phyloP scores from a whole-genome alignment of 257 asterid species.

The Catharanthus roseus region DNA sequence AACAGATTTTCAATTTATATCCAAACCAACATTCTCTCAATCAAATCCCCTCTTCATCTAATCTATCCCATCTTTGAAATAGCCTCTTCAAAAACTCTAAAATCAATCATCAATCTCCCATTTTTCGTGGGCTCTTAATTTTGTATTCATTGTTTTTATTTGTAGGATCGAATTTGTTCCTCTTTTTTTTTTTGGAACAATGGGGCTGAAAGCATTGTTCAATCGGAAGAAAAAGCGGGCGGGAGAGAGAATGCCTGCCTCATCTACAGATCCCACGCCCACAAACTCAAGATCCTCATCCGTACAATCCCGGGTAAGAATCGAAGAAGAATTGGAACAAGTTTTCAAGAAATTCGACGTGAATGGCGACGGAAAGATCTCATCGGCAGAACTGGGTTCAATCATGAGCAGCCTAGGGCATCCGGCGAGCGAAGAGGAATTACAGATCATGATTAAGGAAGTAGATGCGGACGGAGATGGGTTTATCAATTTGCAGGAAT shows the following conservation, averaged over 20 bases:
- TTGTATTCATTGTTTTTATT: not conserved
- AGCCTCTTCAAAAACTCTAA: not conserved
- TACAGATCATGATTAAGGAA: constrained; percentile 56
- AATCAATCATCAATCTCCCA: not conserved
- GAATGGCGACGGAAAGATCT: constrained; percentile 77
- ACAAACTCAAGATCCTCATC: constrained; percentile 38
- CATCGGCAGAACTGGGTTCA: constrained; percentile 56
- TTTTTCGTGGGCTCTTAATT: not conserved
- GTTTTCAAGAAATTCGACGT: constrained; percentile 82
- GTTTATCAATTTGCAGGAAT: constrained; percentile 63
- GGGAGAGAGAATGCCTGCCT: not conserved
- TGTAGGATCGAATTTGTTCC: not conserved
- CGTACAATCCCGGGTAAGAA: constrained; percentile 28
- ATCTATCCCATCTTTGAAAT: too few relatives aligned
- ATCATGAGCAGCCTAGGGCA: constrained; percentile 76
- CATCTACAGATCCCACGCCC: constrained; percentile 12
- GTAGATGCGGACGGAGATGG: constrained; percentile 89
- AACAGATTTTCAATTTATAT: not conserved
- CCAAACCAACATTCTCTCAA: not conserved
- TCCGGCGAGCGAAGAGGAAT: constrained; percentile 48
- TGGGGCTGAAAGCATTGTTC: constrained; percentile 65
- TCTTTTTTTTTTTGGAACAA: not conserved
- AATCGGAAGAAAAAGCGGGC: constrained; percentile 34
- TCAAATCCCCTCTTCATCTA: not conserved
- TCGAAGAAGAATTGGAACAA: constrained; percentile 69